Conservation (phyloP, 352 stramenopile species). For the Globisporangium splendens region DNA sequence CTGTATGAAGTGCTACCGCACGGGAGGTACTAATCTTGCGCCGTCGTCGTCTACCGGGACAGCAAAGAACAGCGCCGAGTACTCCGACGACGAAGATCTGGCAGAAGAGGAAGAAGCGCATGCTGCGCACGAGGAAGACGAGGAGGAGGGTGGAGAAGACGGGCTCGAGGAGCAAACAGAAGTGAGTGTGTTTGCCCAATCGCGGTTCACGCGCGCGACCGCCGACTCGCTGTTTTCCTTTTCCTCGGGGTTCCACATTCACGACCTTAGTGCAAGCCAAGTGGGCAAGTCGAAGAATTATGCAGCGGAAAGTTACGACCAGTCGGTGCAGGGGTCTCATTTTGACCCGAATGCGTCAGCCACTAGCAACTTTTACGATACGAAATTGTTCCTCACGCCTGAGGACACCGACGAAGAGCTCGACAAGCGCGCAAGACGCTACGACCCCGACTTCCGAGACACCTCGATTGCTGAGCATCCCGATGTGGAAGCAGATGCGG, state of each 20-base stretch:
- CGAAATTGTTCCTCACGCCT: conserved; percentile 24
- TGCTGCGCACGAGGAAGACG: conserved; percentile 24
- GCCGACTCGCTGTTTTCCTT: conserved; percentile 31
- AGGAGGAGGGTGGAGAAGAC: conserved; percentile 18
- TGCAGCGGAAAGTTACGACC: conserved; percentile 1
- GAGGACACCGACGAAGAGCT: conserved; percentile 32
- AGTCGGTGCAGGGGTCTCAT: neutral
- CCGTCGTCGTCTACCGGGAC: neutral
- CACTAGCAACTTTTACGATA: conserved; percentile 29
- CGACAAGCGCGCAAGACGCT: conserved; percentile 33
- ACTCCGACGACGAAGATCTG: conserved; percentile 26
- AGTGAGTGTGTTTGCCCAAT: conserved; percentile 52
- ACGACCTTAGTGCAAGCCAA: conserved; percentile 20
- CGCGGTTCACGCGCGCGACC: conserved; percentile 47
- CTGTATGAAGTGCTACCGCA: conserved; percentile 47
- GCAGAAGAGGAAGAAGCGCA: conserved; percentile 9
- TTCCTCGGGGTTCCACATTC: conserved; percentile 19
- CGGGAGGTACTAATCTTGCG: conserved; percentile 22
- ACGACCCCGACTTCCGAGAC: conserved; percentile 23
- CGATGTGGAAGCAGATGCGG: neutral
- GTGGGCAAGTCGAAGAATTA: neutral
- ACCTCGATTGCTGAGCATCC: neutral
- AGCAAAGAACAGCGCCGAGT: conserved; percentile 15
- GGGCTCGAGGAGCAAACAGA: conserved; percentile 53
- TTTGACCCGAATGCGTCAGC: conserved; percentile 16